Conservation (phyloP, 306 rosid genomes). For the Ceratonia siliqua region DNA sequence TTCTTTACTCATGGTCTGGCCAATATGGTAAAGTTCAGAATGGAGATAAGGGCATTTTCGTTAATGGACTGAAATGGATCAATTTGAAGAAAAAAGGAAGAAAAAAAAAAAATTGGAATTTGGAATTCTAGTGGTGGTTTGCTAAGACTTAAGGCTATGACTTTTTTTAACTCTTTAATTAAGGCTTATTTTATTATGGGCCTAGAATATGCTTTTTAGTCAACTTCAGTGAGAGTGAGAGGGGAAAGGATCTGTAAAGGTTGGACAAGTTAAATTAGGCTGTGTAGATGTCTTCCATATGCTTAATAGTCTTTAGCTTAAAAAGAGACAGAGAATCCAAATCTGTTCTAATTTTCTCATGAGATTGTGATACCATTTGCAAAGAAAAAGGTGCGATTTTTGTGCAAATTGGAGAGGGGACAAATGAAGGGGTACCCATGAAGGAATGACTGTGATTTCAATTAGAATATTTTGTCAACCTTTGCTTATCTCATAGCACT, state of each 20-base stretch:
- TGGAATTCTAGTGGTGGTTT: conserved; percentile 1
- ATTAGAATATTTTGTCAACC: not conserved
- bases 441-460: conserved; percentile 33
- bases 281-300: conserved; percentile 37
- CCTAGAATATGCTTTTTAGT: not conserved
- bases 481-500: not conserved
- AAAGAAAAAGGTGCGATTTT: conserved; percentile 35
- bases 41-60: not conserved
- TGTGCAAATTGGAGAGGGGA: conserved; percentile 35
- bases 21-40: conserved; percentile 1
- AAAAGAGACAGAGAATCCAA: conserved; percentile 39
- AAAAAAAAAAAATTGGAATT: not conserved
- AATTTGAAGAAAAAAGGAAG: not conserved
- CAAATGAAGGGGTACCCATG: conserved; percentile 33
- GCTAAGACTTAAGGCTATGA: not conserved
- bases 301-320: conserved; percentile 7
- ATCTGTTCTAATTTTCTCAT: conserved; percentile 26
- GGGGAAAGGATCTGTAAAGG: not conserved
- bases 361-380: conserved; percentile 33
- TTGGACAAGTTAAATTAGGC: conserved; percentile 28
- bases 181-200: not conserved
- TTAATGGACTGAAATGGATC: conserved; percentile 16
- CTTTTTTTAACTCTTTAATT: not conserved
- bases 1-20: not conserved
- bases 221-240: not conserved